Evolutionary conservation across 805 yeast genomes (phyloP).

Genomic region (Candida yuanshanica): DNA sequence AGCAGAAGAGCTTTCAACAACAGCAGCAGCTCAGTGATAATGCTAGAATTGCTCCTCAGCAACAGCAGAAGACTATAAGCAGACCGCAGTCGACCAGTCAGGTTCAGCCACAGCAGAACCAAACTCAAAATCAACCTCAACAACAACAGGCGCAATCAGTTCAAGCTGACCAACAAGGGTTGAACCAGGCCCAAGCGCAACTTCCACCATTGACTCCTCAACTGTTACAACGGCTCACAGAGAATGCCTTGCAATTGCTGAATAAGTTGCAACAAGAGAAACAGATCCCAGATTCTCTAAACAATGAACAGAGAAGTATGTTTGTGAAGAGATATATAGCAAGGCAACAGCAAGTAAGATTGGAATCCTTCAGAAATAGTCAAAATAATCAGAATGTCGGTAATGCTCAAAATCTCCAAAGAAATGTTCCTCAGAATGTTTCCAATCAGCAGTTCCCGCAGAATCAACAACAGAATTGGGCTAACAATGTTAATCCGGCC

Average conservation of each 20-base stretch:
- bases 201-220: slow-evolving; percentile 13
- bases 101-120: slow-evolving; percentile 27
- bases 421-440: neutral
- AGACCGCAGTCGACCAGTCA: slow-evolving; percentile 8
- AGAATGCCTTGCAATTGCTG: slow-evolving; percentile 20
- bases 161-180: neutral
- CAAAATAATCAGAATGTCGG: slow-evolving; percentile 2
- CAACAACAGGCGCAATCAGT: slow-evolving; percentile 2
- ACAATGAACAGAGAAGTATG: slow-evolving; percentile 20
- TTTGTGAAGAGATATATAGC: slow-evolving; percentile 20
- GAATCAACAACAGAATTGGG: slow-evolving; percentile 6
- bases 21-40: slow-evolving; percentile 25
- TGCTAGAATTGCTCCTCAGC: slow-evolving; percentile 29
- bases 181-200: neutral
- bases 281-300: slow-evolving; percentile 17
- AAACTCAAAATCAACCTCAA: slow-evolving; percentile 26
- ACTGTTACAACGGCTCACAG: slow-evolving; percentile 17
- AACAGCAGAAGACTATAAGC: slow-evolving; percentile 16
- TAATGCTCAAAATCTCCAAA: neutral
- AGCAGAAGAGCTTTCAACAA: slow-evolving; percentile 20
- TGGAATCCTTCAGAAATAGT: slow-evolving; percentile 8
- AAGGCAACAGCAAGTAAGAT: slow-evolving; percentile 21
- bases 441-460: neutral
- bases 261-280: slow-evolving; percentile 20
- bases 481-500: neutral